Conservation (phyloP, 768 basidiomycete genomes). For the Hypholoma sublateritium region DNA sequence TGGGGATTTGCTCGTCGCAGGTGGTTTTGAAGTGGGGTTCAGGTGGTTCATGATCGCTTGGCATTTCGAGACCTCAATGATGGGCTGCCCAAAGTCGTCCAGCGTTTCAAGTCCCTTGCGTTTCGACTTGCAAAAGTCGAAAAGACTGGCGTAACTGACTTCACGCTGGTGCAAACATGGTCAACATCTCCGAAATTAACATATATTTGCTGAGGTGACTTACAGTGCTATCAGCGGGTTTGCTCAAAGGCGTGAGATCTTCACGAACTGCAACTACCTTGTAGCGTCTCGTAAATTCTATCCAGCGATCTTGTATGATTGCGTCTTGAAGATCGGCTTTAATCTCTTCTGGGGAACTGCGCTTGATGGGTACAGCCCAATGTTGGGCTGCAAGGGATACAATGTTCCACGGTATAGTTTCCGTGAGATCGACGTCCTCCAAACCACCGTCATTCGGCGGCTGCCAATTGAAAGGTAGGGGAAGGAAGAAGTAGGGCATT, state of each 20-base stretch:
- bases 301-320: constrained; percentile 72
- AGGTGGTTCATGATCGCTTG: constrained; percentile 55
- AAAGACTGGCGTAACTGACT: constrained; percentile 53
- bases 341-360: constrained; percentile 32
- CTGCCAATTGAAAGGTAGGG: constrained; percentile 45
- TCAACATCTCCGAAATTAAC: background rate
- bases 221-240: constrained; percentile 64
- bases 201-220: constrained; percentile 24
- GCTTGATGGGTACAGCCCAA: constrained; percentile 51
- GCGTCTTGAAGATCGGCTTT: constrained; percentile 56
- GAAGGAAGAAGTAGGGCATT: constrained; percentile 68
- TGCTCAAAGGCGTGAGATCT: constrained; percentile 75
- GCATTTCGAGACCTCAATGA: constrained; percentile 65
- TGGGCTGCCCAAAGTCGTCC: constrained; percentile 61
- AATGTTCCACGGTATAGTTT: constrained; percentile 63
- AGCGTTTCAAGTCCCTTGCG: constrained; percentile 65
- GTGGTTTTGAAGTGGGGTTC: constrained; percentile 49
- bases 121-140: constrained; percentile 66
- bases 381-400: constrained; percentile 51
- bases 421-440: constrained; percentile 36
- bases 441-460: constrained; percentile 22
- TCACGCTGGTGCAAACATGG: constrained; percentile 48
- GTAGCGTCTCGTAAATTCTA: constrained; percentile 77
- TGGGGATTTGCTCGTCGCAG: constrained; percentile 35
- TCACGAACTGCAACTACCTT: constrained; percentile 51